Base-by-base conservation (phyloP, 179 eudicot species). In the Beta macrorhiza region DNA sequence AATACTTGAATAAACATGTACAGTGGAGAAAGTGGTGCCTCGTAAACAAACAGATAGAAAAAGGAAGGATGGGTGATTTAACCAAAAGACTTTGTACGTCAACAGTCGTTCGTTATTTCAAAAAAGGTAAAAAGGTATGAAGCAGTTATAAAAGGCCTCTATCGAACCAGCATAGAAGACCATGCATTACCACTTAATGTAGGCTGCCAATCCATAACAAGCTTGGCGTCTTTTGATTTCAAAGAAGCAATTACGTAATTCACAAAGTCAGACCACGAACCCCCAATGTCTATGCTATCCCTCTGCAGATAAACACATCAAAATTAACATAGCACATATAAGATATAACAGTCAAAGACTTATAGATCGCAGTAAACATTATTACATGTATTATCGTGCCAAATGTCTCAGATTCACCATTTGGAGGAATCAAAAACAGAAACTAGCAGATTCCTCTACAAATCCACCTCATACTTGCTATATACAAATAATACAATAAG, bases 251-350 rank as follows among this genome's bases (percentile, higher is more conserved):
- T 25, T 25, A 25, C 25, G 25, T 25, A 93, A 78, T 89, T 93
- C 67, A 92, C 73, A 82, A 93, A 93, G 59, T 93, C 97, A 5
- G 90, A 88, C 94, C 93, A 91, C 5, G 93, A 83, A 62, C 97
- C 97, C 76, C 94, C 89, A 75, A 93, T 87, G 80, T 96, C 97
- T 84, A 86, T 85, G 68, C 81, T 82, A 73, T 92, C 97, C 80
- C 95, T 90, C 97, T 92, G 89, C 83, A 82, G 20, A 82, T 57
- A 57, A 37, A 76, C 7, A 37, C 72, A 56, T 17, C 62, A 67
- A 57, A 67, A 16, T 77, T 49, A 75, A 68, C 53, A 11, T 53
- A 59, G 52, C 25, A 25, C 25, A 25, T 25, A 25, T 25, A 78
- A 70, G 20, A 20, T 15, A 68, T 25, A 10, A 55, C 59, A 70